Percentiles rank a stretch among this genome's conserved stretches.
These are phyloP conservation scores for Eucalyptus cladocalyx DNA, from an alignment of 345 rosid genomes.

Conservation along the genomic window DNA sequence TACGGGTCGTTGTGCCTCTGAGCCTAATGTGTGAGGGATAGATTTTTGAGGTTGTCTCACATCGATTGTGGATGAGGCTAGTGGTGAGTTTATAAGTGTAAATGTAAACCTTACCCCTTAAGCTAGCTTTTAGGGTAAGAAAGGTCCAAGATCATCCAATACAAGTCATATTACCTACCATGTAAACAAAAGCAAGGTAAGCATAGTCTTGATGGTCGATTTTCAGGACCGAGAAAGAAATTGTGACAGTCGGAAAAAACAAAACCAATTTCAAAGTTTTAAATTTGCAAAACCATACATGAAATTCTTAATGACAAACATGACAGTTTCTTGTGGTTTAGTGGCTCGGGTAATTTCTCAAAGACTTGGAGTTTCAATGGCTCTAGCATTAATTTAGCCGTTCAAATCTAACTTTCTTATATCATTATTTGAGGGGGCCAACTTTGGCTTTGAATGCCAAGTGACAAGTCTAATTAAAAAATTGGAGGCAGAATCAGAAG, in stretches of 20 bases:
- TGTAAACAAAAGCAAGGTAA: background rate
- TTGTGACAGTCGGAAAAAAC: accelerated
- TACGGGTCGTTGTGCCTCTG: accelerated
- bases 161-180: background rate
- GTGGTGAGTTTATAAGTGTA: too few species aligned
- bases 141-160: accelerated
- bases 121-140: too few species aligned
- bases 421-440: too few species aligned
- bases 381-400: too few species aligned
- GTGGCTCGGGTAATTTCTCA: background rate
- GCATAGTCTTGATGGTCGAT: background rate
- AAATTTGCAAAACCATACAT: background rate
- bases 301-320: background rate
- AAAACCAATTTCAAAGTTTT: background rate
- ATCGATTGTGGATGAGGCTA: accelerated
- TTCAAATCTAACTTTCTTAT: too few species aligned
- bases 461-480: background rate
- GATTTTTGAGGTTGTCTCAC: too few species aligned
- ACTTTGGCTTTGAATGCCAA: too few species aligned
- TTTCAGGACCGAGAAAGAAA: background rate
- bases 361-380: too few species aligned
- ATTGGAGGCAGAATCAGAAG: background rate
- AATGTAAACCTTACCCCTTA: too few species aligned
- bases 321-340: background rate
- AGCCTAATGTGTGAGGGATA: accelerated